Base-by-base conservation (phyloP, 768 basidiomycete genomes). In the Chalciporus piperatus region DNA sequence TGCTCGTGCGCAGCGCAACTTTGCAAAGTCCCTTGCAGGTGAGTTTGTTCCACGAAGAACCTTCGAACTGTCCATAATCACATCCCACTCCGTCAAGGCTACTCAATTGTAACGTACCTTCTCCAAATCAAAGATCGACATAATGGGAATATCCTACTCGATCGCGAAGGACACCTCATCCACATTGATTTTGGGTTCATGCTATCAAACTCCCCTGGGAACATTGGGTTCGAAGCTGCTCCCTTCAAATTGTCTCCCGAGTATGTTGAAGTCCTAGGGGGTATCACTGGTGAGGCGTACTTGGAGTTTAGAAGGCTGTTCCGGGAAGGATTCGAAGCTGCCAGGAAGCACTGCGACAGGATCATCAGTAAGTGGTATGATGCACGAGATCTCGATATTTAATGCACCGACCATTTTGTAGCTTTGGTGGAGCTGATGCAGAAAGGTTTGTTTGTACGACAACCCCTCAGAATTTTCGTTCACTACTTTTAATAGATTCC, bases 181-280 rank as follows among this genome's bases (percentile, higher is more conserved):
- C 92, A 99, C 68, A 99, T 99, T 54, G 97, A 98, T 69, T 99
- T 98, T 66, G 97, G 97, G 2, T 98, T 98, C 74, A 96, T 98
- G 79, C 78, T 98, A 30, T 89, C 89, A 39, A 98, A 98, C 69
- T 93, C 95, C 1, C 97, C 97, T 0, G 96, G 96, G 17, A 96
- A 96, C 66, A 89, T 99, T 56, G 91, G 96, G 23, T 98, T 99
- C 67, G 97, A 99, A 72, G 96, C 95, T n/a, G 95, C 97, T 2
- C 97, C 97, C 1, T 99, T 99, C 80, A 99, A 99, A 69, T 72
- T 98, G 12, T 86, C 94, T 8, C 76, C 87, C 47, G 97, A 99
- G 69, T 99, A 99, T 69, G 79, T 99, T 47, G 96, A 98, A 59
- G 90, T 99, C 25, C 76, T 99, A 27, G 97, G 97, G 9, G 96